Percentiles rank a stretch among this genome's conserved stretches.
Conservation (phyloP, 768 basidiomycete genomes). For the Rossbeevera mucosa region DNA sequence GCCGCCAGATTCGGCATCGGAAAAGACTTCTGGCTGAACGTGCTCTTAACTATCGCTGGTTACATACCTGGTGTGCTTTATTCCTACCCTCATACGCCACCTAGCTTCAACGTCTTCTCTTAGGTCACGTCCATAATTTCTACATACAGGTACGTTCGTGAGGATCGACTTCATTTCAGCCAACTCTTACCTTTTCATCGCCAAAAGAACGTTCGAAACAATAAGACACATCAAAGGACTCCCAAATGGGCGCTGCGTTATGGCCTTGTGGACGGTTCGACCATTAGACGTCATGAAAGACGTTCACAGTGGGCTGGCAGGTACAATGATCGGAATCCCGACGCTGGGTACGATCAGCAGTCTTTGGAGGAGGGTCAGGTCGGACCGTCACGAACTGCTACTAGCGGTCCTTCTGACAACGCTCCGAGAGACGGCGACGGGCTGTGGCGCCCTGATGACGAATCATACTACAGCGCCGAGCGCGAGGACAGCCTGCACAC, state of each 20-base stretch:
- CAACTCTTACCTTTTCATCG: conserved; percentile 6
- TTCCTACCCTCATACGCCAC: not conserved
- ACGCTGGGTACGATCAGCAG: conserved; percentile 66
- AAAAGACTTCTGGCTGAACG: conserved; percentile 86
- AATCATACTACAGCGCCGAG: conserved; percentile 59
- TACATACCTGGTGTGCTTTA: conserved; percentile 72
- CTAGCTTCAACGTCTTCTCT: conserved; percentile 6
- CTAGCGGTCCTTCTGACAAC: conserved; percentile 10
- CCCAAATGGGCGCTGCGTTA: conserved; percentile 93
- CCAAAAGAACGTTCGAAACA: conserved; percentile 85
- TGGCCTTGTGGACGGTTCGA: conserved; percentile 79
- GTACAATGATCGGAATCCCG: conserved; percentile 75
- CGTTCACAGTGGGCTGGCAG: conserved; percentile 85
- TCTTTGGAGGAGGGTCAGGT: conserved; percentile 78
- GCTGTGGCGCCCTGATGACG: conserved; percentile 73
- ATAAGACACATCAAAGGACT: conserved; percentile 88
- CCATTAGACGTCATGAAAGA: conserved; percentile 70
- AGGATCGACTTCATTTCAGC: not conserved
- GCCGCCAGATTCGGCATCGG: conserved; percentile 92
- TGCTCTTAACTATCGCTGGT: conserved; percentile 82
- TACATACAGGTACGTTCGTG: conserved; percentile 67
- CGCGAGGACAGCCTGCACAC: conserved; percentile 36
- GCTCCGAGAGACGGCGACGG: conserved; percentile 38
- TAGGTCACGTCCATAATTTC: conserved; percentile 89
- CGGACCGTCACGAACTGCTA: conserved; percentile 12